phyloP scores from a whole-genome alignment of 352 stramenopile genomes.

The Globisporangium nagaii region DNA sequence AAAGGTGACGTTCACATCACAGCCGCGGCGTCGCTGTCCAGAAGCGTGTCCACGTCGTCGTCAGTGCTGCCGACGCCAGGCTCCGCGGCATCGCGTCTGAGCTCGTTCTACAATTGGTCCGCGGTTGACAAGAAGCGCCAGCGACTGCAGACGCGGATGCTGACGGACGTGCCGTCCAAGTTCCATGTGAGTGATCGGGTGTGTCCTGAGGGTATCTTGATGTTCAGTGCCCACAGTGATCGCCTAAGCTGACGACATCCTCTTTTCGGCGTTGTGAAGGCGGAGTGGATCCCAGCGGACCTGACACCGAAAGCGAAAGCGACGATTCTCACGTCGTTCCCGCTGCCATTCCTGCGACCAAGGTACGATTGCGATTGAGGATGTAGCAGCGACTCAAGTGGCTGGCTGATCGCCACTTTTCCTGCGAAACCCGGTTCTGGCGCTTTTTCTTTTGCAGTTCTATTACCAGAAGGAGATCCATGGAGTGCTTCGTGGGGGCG shows the following conservation, averaged over 20 bases:
- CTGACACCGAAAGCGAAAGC: conserved; percentile 51
- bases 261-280: conserved; percentile 10
- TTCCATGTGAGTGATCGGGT: conserved; percentile 18
- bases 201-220: too few relatives aligned
- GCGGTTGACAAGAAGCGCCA: conserved; percentile 29
- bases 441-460: conserved; percentile 16
- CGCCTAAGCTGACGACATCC: too few relatives aligned
- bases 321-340: conserved; percentile 53
- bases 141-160: conserved; percentile 11
- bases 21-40: conserved; percentile 10
- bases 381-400: too few relatives aligned
- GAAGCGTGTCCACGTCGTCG: conserved; percentile 4
- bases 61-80: conserved; percentile 9
- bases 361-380: too few relatives aligned
- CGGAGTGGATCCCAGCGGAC: conserved; percentile 45
- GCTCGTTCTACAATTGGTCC: conserved; percentile 27
- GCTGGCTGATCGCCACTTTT: not conserved
- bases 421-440: too few relatives aligned
- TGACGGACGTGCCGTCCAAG: conserved; percentile 9
- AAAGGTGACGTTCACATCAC: not conserved
- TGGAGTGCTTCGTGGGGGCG: conserved; percentile 21
- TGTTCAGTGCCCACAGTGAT: too few relatives aligned
- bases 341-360: conserved; percentile 53
- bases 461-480: conserved; percentile 24
- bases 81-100: conserved; percentile 3